Conservation (phyloP, 2,329 filamentous ascomycete species). For the Clonostachys rhizophaga region DNA sequence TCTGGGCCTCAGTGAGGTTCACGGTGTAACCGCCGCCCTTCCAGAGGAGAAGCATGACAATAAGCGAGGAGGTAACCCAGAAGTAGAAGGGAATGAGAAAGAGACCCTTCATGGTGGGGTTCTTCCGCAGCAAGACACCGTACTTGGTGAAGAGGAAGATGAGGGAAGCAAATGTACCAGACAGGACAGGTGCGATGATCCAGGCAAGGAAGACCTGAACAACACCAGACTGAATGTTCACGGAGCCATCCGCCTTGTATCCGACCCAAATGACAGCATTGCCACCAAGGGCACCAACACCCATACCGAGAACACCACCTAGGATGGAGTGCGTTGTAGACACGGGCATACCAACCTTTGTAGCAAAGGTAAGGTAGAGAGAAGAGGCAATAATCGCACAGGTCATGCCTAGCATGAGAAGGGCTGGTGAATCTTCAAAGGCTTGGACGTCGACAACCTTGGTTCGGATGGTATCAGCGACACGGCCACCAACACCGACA, state of each 20-base stretch:
- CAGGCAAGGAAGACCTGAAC: constrained; percentile 52
- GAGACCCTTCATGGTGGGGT: constrained; percentile 49
- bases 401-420: constrained; percentile 55
- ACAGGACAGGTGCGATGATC: constrained; percentile 53
- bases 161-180: constrained; percentile 45
- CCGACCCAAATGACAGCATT: constrained; percentile 48
- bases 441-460: constrained; percentile 46
- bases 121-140: constrained; percentile 45
- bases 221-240: constrained; percentile 21
- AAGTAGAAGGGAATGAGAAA: constrained; percentile 52
- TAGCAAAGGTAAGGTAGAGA: constrained; percentile 51
- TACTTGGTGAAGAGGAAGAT: constrained; percentile 55
- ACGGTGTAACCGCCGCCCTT: constrained; percentile 41
- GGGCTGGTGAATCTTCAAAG: constrained; percentile 40
- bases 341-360: constrained; percentile 49
- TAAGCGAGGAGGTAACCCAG: constrained; percentile 45
- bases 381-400: constrained; percentile 50
- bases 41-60: constrained; percentile 58
- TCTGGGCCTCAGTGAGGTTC: constrained; percentile 39
- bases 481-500: constrained; percentile 54
- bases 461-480: constrained; percentile 57
- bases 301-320: constrained; percentile 54
- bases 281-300: constrained; percentile 48
- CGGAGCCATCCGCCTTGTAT: constrained; percentile 27
- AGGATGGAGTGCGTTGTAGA: constrained; percentile 59